Evolutionary conservation across 257 asterid species (phyloP).

Genomic region (Solanum paucissectum): DNA sequence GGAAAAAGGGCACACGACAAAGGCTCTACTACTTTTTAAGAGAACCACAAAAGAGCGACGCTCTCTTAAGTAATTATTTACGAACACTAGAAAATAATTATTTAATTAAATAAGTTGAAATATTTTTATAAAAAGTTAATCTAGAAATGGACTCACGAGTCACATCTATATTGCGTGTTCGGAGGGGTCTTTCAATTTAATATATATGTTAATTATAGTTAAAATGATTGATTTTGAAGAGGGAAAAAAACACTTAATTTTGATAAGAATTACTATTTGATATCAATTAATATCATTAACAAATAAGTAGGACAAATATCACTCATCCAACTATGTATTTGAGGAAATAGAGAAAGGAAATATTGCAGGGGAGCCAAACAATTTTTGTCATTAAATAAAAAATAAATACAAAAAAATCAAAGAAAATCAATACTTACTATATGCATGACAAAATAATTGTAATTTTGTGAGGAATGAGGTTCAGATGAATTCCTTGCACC

Average conservation of each 20-base stretch:
- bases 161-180: neutral
- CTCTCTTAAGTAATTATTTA: neutral
- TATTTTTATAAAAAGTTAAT: neutral
- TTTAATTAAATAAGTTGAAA: neutral
- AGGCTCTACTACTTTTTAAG: slow-evolving; percentile 31
- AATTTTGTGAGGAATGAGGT: neutral
- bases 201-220: too few relatives aligned
- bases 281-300: neutral
- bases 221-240: neutral
- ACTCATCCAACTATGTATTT: neutral
- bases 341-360: neutral
- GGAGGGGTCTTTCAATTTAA: neutral
- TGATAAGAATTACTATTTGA: neutral
- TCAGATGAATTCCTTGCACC: neutral
- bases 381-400: neutral
- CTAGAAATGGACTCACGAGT: neutral
- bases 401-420: neutral
- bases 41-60: neutral
- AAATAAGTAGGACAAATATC: neutral
- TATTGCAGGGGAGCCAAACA: too few relatives aligned
- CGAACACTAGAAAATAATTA: neutral
- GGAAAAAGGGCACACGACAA: slow-evolving; percentile 19
- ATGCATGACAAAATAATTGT: neutral
- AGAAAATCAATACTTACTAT: neutral
- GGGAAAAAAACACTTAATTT: neutral